A percentile compares a stretch with the other conserved stretches of the same genome.
Evolutionary conservation across 352 stramenopile genomes (phyloP).

Genomic region (Albugo candida): DNA sequence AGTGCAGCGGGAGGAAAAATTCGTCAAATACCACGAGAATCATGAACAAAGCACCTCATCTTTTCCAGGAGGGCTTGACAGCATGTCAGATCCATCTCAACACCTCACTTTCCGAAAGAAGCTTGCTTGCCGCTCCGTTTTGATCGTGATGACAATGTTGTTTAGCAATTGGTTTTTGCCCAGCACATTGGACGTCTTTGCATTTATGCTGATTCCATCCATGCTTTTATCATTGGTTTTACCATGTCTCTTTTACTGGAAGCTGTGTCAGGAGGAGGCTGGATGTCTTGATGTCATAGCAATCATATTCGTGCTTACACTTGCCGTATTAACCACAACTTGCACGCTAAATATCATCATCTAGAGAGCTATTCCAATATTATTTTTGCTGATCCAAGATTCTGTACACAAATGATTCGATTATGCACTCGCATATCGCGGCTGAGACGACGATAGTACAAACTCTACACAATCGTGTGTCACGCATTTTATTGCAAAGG

Average conservation of each 20-base stretch:
- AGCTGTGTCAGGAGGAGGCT: constrained; percentile 41
- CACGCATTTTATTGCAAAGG: no score
- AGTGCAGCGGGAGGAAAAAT: background rate
- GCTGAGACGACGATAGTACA: no score
- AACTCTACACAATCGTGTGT: no score
- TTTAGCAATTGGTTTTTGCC: constrained; percentile 31
- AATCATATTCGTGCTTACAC: constrained; percentile 17
- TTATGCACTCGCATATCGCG: no score
- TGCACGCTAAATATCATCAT: no score
- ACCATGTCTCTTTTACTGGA: constrained; percentile 50
- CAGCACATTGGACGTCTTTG: constrained; percentile 38
- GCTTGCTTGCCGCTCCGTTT: constrained; percentile 2
- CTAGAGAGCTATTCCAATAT: no score
- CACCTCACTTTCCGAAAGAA: background rate
- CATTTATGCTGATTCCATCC: constrained; percentile 36
- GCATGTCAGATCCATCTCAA: background rate
- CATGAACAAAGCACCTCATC: background rate
- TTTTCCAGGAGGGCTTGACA: background rate
- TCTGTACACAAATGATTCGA: no score
- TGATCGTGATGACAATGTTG: constrained; percentile 26
- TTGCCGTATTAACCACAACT: constrained; percentile 9
- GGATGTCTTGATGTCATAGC: constrained; percentile 19
- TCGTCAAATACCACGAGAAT: background rate
- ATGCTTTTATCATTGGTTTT: constrained; percentile 38
- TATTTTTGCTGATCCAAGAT: no score